These are phyloP conservation scores for Triangularia setosa DNA, from an alignment of 2,329 filamentous ascomycete genomes.

Conservation along the genomic window DNA sequence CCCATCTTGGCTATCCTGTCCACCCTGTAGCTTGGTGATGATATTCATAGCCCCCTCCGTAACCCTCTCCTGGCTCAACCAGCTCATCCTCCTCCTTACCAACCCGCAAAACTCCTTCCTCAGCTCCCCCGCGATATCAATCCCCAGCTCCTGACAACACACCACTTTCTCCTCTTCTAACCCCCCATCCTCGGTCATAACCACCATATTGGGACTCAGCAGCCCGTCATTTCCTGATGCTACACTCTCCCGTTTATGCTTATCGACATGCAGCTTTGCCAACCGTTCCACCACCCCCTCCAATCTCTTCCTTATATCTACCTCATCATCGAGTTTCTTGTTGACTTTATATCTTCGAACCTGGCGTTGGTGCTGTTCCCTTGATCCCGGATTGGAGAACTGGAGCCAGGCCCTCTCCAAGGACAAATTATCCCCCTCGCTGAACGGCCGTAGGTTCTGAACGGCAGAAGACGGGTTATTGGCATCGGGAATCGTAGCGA, in stretches of 20 bases:
- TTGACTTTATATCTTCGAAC: neutral
- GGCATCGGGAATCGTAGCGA: conserved; percentile 49
- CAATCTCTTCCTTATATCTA: conserved; percentile 36
- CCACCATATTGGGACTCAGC: conserved; percentile 14
- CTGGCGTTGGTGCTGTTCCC: conserved; percentile 43
- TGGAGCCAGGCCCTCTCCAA: conserved; percentile 74
- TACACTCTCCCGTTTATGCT: conserved; percentile 39
- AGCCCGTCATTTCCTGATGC: conserved; percentile 19
- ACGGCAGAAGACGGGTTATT: conserved; percentile 43
- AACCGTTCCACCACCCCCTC: conserved; percentile 40
- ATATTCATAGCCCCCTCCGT: conserved; percentile 43
- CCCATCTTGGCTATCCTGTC: conserved; percentile 7
- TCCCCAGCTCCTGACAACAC: conserved; percentile 47
- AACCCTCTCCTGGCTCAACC: conserved; percentile 43
- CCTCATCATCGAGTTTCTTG: neutral
- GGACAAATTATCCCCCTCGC: conserved; percentile 70
- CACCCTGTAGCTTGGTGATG: conserved; percentile 14
- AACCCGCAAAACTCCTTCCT: conserved; percentile 49
- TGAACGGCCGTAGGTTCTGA: conserved; percentile 71
- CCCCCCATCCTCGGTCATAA: neutral
- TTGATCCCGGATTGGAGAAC: conserved; percentile 40
- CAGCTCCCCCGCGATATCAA: conserved; percentile 47
- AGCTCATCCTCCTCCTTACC: conserved; percentile 37
- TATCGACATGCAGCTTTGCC: conserved; percentile 44
- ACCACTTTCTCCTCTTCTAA: conserved; percentile 28